phyloP scores from a whole-genome alignment of 116 monocot species.

The Iris pallida region DNA sequence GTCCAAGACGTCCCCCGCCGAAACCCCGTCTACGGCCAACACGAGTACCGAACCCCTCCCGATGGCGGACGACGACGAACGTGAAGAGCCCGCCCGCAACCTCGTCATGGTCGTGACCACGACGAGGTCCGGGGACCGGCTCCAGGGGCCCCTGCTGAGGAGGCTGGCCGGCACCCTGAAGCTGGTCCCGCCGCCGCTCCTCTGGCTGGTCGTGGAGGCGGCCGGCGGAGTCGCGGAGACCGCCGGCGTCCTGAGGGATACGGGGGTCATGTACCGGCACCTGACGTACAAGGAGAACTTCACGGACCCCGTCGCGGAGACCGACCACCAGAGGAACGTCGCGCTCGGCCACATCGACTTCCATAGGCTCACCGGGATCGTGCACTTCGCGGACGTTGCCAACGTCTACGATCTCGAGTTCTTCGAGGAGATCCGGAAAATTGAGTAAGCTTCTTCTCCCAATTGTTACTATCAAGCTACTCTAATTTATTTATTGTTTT shows the following conservation, averaged over 20 bases:
- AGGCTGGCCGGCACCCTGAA: constrained; percentile 50
- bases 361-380: constrained; percentile 76
- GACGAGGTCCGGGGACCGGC: constrained; percentile 17
- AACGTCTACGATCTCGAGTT: constrained; percentile 59
- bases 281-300: constrained; percentile 55
- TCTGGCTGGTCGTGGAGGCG: constrained; percentile 70
- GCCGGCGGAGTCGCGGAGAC: constrained; percentile 24
- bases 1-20: neutral
- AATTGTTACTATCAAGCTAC: neutral
- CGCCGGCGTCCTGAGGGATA: constrained; percentile 46
- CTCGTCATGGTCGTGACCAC: constrained; percentile 50
- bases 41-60: no score
- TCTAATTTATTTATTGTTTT: no score
- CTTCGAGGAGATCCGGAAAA: constrained; percentile 69
- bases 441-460: constrained; percentile 44
- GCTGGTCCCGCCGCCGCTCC: constrained; percentile 67
- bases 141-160: constrained; percentile 30
- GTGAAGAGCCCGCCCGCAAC: neutral
- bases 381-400: constrained; percentile 61
- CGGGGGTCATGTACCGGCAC: constrained; percentile 71
- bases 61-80: neutral
- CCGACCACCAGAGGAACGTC: constrained; percentile 53
- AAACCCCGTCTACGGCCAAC: no score
- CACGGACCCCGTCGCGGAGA: constrained; percentile 19
- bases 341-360: constrained; percentile 68